These are phyloP conservation scores for Rhizopus stolonifer DNA, from an alignment of 371 early-diverging fungal genomes.

Conservation along the genomic window DNA sequence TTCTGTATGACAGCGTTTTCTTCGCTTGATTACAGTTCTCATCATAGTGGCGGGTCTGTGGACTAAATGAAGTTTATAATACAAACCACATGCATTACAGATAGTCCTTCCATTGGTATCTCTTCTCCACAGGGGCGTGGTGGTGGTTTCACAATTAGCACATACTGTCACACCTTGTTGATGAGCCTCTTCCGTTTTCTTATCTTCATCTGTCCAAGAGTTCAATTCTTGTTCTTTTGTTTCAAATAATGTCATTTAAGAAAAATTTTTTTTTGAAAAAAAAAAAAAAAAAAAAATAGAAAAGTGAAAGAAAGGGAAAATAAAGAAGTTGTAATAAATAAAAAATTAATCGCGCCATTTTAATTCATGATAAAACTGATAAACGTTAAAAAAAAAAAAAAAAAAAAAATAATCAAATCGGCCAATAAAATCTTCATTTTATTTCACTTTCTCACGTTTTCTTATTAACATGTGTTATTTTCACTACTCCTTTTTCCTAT, in stretches of 20 bases:
- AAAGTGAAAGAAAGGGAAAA: background rate
- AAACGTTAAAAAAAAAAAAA: conserved; percentile 2
- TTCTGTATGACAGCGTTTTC: conserved; percentile 35
- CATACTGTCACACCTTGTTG: conserved; percentile 38
- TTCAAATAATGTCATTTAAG: background rate
- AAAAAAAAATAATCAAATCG: background rate
- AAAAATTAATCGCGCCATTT: conserved; percentile 7
- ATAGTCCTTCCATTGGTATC: conserved; percentile 64
- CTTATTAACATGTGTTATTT: no score
- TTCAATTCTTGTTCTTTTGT: conserved; percentile 2
- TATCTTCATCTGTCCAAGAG: conserved; percentile 9
- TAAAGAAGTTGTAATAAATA: background rate
- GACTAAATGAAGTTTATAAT: conserved; percentile 69
- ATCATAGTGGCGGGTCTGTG: conserved; percentile 61
- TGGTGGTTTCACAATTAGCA: conserved; percentile 73
- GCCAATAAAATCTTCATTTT: conserved; percentile 4
- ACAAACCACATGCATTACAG: conserved; percentile 85
- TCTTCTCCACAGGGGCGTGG: conserved; percentile 83
- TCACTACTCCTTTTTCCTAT: no score
- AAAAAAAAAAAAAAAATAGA: background rate
- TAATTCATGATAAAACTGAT: conserved; percentile 6
- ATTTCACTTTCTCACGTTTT: background rate
- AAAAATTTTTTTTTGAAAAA: background rate
- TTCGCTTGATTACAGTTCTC: conserved; percentile 56
- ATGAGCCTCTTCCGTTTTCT: conserved; percentile 15